A percentile compares a stretch with the other conserved stretches of the same genome.
These are phyloP conservation scores for Neurospora discreta DNA, from an alignment of 495 filamentous ascomycete species.

Conservation along the genomic window DNA sequence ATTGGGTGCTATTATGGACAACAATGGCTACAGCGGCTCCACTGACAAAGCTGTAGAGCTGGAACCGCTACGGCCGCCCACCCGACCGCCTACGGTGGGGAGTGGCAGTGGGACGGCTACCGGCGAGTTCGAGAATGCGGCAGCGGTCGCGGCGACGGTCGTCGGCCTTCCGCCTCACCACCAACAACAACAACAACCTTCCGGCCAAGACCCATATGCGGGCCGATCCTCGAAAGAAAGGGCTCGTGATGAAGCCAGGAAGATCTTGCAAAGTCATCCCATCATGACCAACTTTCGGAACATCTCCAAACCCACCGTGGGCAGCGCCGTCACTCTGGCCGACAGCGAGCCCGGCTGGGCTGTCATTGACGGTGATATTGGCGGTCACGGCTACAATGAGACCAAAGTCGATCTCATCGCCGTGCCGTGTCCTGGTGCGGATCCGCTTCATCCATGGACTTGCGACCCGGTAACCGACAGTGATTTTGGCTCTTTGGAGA, in stretches of 20 bases:
- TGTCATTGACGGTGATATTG: slow-evolving; percentile 30
- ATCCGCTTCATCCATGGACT: slow-evolving; percentile 33
- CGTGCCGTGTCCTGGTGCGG: slow-evolving; percentile 35
- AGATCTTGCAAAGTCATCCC: not conserved
- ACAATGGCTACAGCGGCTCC: not conserved
- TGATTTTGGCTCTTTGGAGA: slow-evolving; percentile 19
- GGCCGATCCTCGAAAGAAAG: not conserved
- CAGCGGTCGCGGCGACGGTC: not conserved
- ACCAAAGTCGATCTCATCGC: slow-evolving; percentile 37
- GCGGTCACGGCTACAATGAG: slow-evolving; percentile 30
- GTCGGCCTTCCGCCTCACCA: not conserved
- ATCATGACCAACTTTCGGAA: not conserved
- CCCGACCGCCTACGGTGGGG: not conserved
- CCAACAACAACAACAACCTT: not conserved
- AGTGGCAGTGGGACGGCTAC: not conserved
- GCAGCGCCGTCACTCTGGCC: not conserved
- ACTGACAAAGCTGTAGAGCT: not conserved
- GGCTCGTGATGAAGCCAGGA: slow-evolving; percentile 9
- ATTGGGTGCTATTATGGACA: not conserved
- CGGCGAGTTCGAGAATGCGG: not conserved
- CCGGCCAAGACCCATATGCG: not conserved
- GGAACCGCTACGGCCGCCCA: not conserved
- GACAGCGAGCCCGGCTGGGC: slow-evolving; percentile 25
- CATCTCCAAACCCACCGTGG: not conserved
- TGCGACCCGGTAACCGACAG: slow-evolving; percentile 23